Evolutionary conservation across 441 rosid species (phyloP).

Genomic region (Hypseocharis bilobata): DNA sequence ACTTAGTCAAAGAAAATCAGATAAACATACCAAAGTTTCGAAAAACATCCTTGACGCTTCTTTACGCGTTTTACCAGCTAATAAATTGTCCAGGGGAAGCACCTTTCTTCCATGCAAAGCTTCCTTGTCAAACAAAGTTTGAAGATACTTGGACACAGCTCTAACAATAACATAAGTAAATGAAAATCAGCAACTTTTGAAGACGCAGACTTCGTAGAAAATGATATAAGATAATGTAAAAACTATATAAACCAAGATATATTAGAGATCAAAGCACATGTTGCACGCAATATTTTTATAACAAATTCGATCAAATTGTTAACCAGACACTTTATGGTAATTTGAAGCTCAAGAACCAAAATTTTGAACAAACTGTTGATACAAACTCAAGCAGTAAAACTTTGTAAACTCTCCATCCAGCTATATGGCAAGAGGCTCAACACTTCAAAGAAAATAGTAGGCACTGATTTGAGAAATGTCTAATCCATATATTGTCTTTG

Average conservation of each 20-base stretch:
- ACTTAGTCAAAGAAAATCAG: neutral
- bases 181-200: neutral
- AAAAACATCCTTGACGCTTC: conserved; percentile 98
- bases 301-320: no score
- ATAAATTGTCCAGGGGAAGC: conserved; percentile 55
- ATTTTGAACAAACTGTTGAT: no score
- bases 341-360: no score
- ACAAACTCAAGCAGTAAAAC: no score
- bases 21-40: conserved; percentile 74
- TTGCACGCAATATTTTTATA: no score
- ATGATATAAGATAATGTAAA: neutral
- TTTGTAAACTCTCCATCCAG: no score
- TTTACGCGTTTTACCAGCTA: conserved; percentile 87
- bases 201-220: no score
- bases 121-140: conserved; percentile 60
- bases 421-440: no score
- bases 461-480: no score
- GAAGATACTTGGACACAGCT: conserved; percentile 91
- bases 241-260: neutral
- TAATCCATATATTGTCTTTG: no score
- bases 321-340: no score
- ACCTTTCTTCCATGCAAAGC: conserved; percentile 48
- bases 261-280: neutral
- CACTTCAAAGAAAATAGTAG: no score
- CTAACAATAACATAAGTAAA: conserved; percentile 27